phyloP scores from a whole-genome alignment of 2,329 filamentous ascomycete genomes.

The Scytalidium lignicola region DNA sequence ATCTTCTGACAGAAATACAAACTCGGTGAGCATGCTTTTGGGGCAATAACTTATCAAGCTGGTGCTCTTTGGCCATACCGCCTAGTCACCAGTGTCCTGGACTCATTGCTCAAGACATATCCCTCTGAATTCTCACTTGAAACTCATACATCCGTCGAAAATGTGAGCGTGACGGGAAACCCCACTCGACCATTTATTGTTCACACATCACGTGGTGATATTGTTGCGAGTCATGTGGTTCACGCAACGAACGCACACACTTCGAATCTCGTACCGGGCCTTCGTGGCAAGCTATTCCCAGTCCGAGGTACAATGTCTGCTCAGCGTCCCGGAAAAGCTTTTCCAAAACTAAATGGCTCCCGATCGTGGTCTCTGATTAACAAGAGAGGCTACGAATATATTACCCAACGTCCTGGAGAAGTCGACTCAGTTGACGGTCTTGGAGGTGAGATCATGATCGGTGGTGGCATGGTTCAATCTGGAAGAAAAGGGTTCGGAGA shows the following conservation, averaged over 20 bases:
- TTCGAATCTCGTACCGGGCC: conserved; percentile 42
- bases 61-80: conserved; percentile 46
- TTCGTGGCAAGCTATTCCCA: conserved; percentile 40
- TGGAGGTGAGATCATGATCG: conserved; percentile 46
- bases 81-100: conserved; percentile 41
- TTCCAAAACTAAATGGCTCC: conserved; percentile 29
- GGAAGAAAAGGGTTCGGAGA: conserved; percentile 37
- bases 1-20: conserved; percentile 29
- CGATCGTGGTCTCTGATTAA: conserved; percentile 50
- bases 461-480: conserved; percentile 45
- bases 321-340: conserved; percentile 35
- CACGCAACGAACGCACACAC: conserved; percentile 53
- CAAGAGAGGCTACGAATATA: conserved; percentile 59
- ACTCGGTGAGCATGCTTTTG: conserved; percentile 17
- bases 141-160: conserved; percentile 32
- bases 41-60: conserved; percentile 21
- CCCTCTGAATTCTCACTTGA: conserved; percentile 31
- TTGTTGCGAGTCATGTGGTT: conserved; percentile 45
- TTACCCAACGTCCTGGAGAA: conserved; percentile 44
- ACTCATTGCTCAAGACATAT: conserved; percentile 17
- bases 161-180: conserved; percentile 15
- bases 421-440: conserved; percentile 14
- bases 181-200: conserved; percentile 33
- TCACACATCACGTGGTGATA: conserved; percentile 36
- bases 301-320: conserved; percentile 45